Evolutionary conservation across 495 filamentous ascomycete genomes (phyloP).

Genomic region (Penicillium herquei): DNA sequence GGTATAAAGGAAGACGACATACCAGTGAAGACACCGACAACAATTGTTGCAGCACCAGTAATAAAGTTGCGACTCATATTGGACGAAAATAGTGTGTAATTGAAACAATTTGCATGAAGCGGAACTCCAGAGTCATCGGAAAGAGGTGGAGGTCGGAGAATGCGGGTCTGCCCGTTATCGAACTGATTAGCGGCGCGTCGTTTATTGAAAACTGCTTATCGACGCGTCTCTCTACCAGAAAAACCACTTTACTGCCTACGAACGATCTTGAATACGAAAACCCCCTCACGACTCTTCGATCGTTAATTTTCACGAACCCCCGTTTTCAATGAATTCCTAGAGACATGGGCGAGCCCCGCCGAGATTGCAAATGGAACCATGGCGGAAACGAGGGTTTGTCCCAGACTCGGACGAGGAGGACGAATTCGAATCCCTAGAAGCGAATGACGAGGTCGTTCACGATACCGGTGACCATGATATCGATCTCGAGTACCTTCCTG

Average conservation of each 20-base stretch:
- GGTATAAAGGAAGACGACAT: not conserved
- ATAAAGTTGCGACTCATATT: slow-evolving; percentile 44
- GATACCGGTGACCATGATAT: slow-evolving; percentile 5
- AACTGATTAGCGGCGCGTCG: slow-evolving; percentile 19
- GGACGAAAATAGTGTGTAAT: not conserved
- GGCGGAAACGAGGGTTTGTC: slow-evolving; percentile 61
- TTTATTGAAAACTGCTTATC: slow-evolving; percentile 17
- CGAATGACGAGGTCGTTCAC: slow-evolving; percentile 14
- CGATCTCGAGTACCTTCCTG: slow-evolving; percentile 20
- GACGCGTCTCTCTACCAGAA: slow-evolving; percentile 31
- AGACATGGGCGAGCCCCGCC: slow-evolving; percentile 43
- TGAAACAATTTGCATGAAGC: not conserved
- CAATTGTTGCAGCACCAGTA: slow-evolving; percentile 39
- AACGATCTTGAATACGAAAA: not conserved
- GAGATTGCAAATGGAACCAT: slow-evolving; percentile 57
- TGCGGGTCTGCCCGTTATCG: slow-evolving; percentile 20
- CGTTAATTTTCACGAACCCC: no score
- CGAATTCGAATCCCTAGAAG: slow-evolving; percentile 39
- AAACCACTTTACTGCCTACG: not conserved
- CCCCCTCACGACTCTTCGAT: not conserved
- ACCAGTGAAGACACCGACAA: slow-evolving; percentile 42
- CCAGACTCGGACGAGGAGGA: slow-evolving; percentile 63
- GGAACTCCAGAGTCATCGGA: not conserved
- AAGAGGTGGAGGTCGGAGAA: slow-evolving; percentile 14
- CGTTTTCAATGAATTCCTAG: slow-evolving; percentile 30